Percentiles rank a stretch among this genome's conserved stretches.
Evolutionary conservation across 352 stramenopile species (phyloP).

Genomic region (Thraustochytrium sp.): DNA sequence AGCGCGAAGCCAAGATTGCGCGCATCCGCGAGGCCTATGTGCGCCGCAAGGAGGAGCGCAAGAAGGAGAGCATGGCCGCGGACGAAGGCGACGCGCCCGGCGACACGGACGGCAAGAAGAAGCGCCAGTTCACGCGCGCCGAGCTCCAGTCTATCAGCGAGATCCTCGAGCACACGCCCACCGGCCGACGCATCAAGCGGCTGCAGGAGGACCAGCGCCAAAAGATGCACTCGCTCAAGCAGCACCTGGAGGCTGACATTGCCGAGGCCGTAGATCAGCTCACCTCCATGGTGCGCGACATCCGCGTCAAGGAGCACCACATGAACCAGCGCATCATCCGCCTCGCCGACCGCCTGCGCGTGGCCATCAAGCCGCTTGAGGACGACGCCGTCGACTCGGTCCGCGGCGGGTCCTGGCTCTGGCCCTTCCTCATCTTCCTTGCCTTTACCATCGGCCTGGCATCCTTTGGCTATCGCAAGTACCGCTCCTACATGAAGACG

Average conservation of each 20-base stretch:
- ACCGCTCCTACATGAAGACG: slow-evolving; percentile 34
- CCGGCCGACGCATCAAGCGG: not conserved
- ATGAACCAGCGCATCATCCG: slow-evolving; percentile 21
- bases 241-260: slow-evolving; percentile 35
- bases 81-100: not conserved
- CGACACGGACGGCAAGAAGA: not conserved
- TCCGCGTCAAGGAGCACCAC: not conserved
- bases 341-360: not conserved
- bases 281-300: slow-evolving; percentile 34
- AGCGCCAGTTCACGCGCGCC: slow-evolving; percentile 22
- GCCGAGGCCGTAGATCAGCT: slow-evolving; percentile 1
- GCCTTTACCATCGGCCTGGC: not conserved
- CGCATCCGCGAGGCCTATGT: slow-evolving; percentile 1
- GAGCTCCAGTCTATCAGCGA: slow-evolving; percentile 25
- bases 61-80: not conserved
- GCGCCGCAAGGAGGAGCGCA: not conserved
- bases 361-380: not conserved
- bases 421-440: slow-evolving; percentile 24
- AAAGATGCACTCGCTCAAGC: slow-evolving; percentile 15
- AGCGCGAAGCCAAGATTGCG: not conserved
- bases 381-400: not conserved
- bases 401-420: not conserved
- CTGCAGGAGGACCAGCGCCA: slow-evolving; percentile 11
- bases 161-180: slow-evolving; percentile 3
- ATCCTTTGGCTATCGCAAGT: slow-evolving; percentile 22